Evolutionary conservation across 2,329 filamentous ascomycete species (phyloP), one percentile per base, ranked within the genome.

Genomic region (Talaromyces piceae): DNA sequence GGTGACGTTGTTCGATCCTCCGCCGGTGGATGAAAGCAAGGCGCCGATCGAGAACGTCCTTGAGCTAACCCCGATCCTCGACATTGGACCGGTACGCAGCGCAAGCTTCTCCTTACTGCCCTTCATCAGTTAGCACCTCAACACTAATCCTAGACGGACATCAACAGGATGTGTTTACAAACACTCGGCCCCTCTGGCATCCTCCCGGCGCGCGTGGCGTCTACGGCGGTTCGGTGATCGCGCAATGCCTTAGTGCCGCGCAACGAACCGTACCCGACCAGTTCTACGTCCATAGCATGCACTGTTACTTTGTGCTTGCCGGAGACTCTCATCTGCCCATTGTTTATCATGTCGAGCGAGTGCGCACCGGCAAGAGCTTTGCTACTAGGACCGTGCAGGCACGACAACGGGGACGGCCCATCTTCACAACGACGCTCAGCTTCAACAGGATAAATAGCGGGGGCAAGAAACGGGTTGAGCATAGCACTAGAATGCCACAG

Each of bases 291-390:
- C 93, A 98, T 76, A 91, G 86, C 65, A 96, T 95, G 87, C 93
- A 98, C 78, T 97, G 93, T 80, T 98, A 97, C 76, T 98, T 98
- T 69, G 84, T 98, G 28, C 83, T 97, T 2, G 91, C 91, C 4
- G 93, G 93, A 25, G 87, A 91, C 63, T 78, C 82, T 11, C 82
- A 86, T 54, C 85, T 93, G 16, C 91, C 93, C 27, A 87, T 97
- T 58, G 78, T 96, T 56, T 97, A 95, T 74, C 88, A 96, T 66
- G 93, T 98, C 44, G 93, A 97, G 74, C 82, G 88, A 48, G 89
- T 98, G 45, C 85, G 93, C 50, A 89, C 95, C 65, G 93, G 93
- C 7, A 83, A 86, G 54, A 91, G 86, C 47, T 98, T 91, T 68
- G 85, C 88, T 50, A 97, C 93, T 31, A 80, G 93, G 50, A 97